Evolutionary conservation across 1,284 basidiomycete species (phyloP).

Genomic region (Exsudoporus floridanus): DNA sequence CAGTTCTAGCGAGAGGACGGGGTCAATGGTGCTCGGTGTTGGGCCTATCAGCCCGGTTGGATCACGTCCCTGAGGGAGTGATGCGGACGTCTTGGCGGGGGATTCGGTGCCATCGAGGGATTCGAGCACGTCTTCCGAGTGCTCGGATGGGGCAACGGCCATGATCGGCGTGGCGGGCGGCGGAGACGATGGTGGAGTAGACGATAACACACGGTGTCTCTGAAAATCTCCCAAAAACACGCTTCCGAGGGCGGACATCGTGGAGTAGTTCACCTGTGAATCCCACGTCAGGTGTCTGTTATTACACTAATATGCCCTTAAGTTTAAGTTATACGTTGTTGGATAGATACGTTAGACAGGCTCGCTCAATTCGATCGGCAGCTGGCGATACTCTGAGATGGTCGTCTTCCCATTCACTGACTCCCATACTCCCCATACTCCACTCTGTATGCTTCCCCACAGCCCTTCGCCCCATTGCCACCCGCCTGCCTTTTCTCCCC

Average conservation of each 20-base stretch:
- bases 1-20: slow-evolving; percentile 65
- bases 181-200: slow-evolving; percentile 63
- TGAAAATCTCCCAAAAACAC: slow-evolving; percentile 74
- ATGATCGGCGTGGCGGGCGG: slow-evolving; percentile 40
- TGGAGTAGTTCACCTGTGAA: neutral
- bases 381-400: slow-evolving; percentile 58
- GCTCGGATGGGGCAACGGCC: slow-evolving; percentile 21
- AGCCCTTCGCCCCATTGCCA: slow-evolving; percentile 23
- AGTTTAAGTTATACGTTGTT: no score
- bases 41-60: neutral
- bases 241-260: slow-evolving; percentile 63
- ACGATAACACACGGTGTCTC: slow-evolving; percentile 59
- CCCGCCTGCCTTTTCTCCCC: slow-evolving; percentile 29
- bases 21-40: slow-evolving; percentile 47
- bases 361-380: slow-evolving; percentile 70
- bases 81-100: slow-evolving; percentile 14
- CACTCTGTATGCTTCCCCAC: slow-evolving; percentile 45
- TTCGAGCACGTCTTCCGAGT: slow-evolving; percentile 27
- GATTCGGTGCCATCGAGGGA: slow-evolving; percentile 31
- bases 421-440: slow-evolving; percentile 44
- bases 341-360: slow-evolving; percentile 24
- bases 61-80: slow-evolving; percentile 1
- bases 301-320: no score
- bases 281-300: no score
- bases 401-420: slow-evolving; percentile 41